phyloP scores from a whole-genome alignment of 495 filamentous ascomycete genomes.

The Lichenothelia convexa region DNA sequence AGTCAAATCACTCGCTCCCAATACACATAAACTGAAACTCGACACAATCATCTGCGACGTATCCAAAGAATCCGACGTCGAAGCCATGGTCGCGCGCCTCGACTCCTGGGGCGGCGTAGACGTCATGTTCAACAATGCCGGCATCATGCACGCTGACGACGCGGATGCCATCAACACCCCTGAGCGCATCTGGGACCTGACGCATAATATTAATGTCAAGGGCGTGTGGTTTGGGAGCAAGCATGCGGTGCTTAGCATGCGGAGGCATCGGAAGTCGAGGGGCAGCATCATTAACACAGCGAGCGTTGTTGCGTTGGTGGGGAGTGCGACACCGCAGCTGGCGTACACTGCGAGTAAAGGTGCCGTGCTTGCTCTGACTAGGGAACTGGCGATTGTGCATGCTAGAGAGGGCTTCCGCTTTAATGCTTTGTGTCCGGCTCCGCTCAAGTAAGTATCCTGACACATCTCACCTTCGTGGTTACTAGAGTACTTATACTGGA shows the following conservation, averaged over 20 bases:
- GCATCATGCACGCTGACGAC: constrained; percentile 89
- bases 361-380: constrained; percentile 57
- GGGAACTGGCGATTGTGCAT: constrained; percentile 27
- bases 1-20: constrained; percentile 51
- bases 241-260: constrained; percentile 69
- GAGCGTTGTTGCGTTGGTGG: constrained; percentile 80
- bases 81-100: constrained; percentile 47
- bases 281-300: constrained; percentile 90
- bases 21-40: constrained; percentile 32
- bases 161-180: constrained; percentile 63
- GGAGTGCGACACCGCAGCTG: constrained; percentile 82
- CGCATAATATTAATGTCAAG: constrained; percentile 92
- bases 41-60: constrained; percentile 46
- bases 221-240: constrained; percentile 95
- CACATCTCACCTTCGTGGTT: constrained; percentile 32
- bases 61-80: constrained; percentile 54
- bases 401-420: constrained; percentile 64
- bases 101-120: constrained; percentile 86
- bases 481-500: background rate
- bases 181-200: constrained; percentile 88
- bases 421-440: constrained; percentile 82
- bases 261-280: constrained; percentile 57
- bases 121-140: constrained; percentile 96
- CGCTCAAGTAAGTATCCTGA: constrained; percentile 47
- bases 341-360: constrained; percentile 94